These are phyloP conservation scores for Aspergillus kassunensis DNA, from an alignment of 495 filamentous ascomycete genomes.

Conservation along the genomic window DNA sequence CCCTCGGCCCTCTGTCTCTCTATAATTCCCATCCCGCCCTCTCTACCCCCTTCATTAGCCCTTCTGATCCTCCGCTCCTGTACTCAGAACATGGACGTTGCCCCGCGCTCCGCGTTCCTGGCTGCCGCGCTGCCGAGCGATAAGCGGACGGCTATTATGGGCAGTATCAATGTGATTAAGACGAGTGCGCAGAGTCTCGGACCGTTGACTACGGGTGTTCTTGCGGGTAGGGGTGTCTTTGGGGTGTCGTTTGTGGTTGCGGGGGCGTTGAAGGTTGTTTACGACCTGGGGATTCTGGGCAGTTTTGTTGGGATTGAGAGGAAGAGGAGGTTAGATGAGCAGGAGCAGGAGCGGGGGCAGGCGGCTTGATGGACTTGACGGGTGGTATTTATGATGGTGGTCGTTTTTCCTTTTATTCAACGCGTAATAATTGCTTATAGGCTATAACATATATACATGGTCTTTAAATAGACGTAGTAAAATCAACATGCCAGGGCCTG, in stretches of 20 bases:
- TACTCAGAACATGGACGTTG: constrained; percentile 76
- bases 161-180: constrained; percentile 64
- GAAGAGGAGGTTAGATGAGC: not conserved
- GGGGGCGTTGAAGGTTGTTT: constrained; percentile 62
- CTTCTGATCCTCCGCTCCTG: constrained; percentile 69
- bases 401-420: too few species aligned
- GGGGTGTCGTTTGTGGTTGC: constrained; percentile 70
- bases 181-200: constrained; percentile 59
- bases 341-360: not conserved
- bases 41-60: constrained; percentile 51
- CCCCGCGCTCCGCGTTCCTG: constrained; percentile 75
- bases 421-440: too few species aligned
- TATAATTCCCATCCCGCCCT: constrained; percentile 59
- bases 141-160: constrained; percentile 78
- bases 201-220: constrained; percentile 64
- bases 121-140: constrained; percentile 64
- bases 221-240: constrained; percentile 59
- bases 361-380: too few species aligned
- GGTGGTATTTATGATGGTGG: too few species aligned
- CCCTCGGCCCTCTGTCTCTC: constrained; percentile 70
- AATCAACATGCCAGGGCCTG: not conserved
- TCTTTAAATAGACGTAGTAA: too few species aligned
- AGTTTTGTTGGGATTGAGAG: constrained; percentile 52
- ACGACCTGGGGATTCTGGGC: constrained; percentile 70
- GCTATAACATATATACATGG: too few species aligned